Conservation (phyloP, 306 rosid species). For the Cucurbita maxima region DNA sequence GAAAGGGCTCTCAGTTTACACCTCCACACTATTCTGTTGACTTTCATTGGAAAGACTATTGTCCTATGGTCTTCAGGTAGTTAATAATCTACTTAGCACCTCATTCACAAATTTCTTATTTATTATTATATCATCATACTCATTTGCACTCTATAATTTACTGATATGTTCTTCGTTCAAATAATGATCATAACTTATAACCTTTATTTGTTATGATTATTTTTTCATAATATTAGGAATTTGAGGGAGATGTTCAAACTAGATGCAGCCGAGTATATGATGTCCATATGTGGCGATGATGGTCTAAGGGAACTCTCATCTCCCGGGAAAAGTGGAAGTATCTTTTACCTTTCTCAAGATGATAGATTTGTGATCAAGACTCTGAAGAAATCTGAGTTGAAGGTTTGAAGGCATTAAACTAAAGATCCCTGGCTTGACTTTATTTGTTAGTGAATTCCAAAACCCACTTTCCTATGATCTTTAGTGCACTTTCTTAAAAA, state of each 20-base stretch:
- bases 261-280: conserved; percentile 98
- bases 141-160: background rate
- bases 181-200: background rate
- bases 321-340: conserved; percentile 97
- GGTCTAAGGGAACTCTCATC: conserved; percentile 84
- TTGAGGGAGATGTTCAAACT: conserved; percentile 97
- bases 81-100: conserved; percentile 1
- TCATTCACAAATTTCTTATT: background rate
- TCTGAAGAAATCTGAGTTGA: conserved; percentile 56
- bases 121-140: background rate
- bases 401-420: conserved; percentile 45
- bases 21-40: conserved; percentile 81
- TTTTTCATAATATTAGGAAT: conserved; percentile 42
- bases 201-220: background rate
- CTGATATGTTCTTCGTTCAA: background rate
- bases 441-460: background rate
- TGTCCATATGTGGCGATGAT: conserved; percentile 88
- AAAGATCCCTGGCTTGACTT: background rate
- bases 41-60: conserved; percentile 94
- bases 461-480: background rate
- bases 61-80: conserved; percentile 99
- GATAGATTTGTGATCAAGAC: conserved; percentile 95
- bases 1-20: conserved; percentile 71
- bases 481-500: background rate
- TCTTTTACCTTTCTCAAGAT: conserved; percentile 88